Base-by-base conservation (phyloP, 2,329 filamentous ascomycete species). In the Ascochyta fabae region DNA sequence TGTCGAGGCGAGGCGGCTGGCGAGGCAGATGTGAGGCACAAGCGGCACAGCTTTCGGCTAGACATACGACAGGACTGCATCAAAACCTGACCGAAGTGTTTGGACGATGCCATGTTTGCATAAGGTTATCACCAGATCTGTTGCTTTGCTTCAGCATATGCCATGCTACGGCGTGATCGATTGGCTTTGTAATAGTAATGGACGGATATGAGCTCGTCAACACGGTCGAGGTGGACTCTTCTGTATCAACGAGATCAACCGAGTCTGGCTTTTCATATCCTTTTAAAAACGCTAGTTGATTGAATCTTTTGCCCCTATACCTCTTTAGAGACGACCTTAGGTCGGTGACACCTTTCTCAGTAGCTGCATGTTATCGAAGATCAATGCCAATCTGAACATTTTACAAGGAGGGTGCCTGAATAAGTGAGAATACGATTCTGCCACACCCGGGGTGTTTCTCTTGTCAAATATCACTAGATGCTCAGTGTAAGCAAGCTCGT, bases 21-120 rank as follows among this genome's bases (percentile, higher is more conserved):
- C 33, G 52, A 55, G 24, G 41, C 29, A 31, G 42, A 23, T 10
- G 41, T 26, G 36, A 47, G 15, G 19, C 19, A 19, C 19, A 22
- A 27, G 41, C 38, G 29, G 35, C 26, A 39, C 24, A 31, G 42
- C 10, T 19, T n/a, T 50, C 27, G 53, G 36, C 42, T 42, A 50
- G 47, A 19, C 23, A 13, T 42, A 8, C 24, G 4, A 31, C 24
- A 12, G 15, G 16, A 29, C 24, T 26, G 6, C 24, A 49, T 22
- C 19, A 45, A 22, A 12, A 31, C n/a, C 13, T 1, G 19, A 19
- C 4, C 15, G n/a, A 9, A 42, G 15, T 16, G 10, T 9, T 29
- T 29, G 27, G 10, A 12, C 13, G 4, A 13, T 31, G 10, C 4
- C 10, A 16, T 6, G 15, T 35, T 35, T 3, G 7, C 33, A 35